Evolutionary conservation across 192 early-diverging fungal genomes (phyloP), one percentile per base, ranked within the genome.

Genomic region (Podila minutissima): DNA sequence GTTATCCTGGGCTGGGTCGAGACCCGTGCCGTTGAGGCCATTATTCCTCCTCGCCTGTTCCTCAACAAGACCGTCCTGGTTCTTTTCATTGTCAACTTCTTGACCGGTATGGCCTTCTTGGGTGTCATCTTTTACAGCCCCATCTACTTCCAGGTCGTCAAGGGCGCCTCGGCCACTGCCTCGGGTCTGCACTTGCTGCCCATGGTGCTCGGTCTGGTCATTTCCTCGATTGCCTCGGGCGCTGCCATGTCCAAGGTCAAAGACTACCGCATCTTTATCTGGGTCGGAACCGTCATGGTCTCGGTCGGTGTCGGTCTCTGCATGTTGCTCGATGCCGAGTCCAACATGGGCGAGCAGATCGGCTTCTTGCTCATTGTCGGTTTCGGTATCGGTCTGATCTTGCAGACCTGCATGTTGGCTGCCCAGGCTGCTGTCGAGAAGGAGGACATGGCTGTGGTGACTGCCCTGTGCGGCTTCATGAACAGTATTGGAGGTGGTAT

Each of bases 111-210:
- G 33, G 84, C 82, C 2, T 91, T 90, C 29, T 87, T 88, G 66
- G 86, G 84, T 1, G 83, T 90, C 11, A 86, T 92, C 13, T 95
- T 90, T 71, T 97, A 95, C 82, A 71, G 91, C 26, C 91, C 93
- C 35, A 69, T 91, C 46, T 96, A 92, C 85, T 95, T 96, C 81
- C 90, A 95, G 74, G 85, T 97, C 50, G 93, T 96, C 28, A 83
- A 89, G 59, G 91, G 89, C 49, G 89, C 91, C 38, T 68, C 83
- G 28, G 92, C 96, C 2, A 95, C 93, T 10, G 75, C 85, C 7
- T 89, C 94, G 17, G 96, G 96, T 35, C 62, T 95, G 32, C 83
- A 91, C 31, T 74, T 90, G 59, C 74, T 97, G 62, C 93, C 95
- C 4, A 89, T 93, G 50, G 88, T 95, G 20, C 63, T 91, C 15